A percentile compares a stretch with the other conserved stretches of the same genome.
These are phyloP conservation scores for Fraxinus velutina DNA, from an alignment of 305 asterid species.

Conservation along the genomic window DNA sequence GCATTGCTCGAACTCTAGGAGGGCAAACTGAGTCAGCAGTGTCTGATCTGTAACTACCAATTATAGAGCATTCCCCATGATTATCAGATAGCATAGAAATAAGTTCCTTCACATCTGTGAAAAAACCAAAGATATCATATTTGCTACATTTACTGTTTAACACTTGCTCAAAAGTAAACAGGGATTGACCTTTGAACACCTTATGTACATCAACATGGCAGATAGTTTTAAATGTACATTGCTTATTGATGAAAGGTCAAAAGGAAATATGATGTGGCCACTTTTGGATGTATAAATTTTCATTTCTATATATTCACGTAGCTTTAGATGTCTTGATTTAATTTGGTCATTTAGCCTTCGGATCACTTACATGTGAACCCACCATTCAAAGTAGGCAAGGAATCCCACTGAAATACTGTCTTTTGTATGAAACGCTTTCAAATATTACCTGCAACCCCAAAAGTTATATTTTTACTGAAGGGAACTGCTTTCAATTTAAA, in stretches of 20 bases:
- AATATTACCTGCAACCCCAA: constrained; percentile 71
- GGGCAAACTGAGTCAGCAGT: constrained; percentile 82
- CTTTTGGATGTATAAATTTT: neutral
- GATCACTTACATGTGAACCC: neutral
- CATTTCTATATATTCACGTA: neutral
- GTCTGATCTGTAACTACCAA: constrained; percentile 73
- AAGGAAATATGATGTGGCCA: neutral
- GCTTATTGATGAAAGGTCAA: neutral
- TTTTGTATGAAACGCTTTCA: neutral
- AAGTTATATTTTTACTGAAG: constrained; percentile 84
- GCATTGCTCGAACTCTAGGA: constrained; percentile 82
- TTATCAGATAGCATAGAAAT: constrained; percentile 71
- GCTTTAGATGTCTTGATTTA: neutral
- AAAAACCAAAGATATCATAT: neutral
- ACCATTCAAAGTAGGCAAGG: constrained; percentile 5
- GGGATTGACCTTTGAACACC: neutral
- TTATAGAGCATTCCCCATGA: constrained; percentile 77
- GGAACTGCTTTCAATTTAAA: constrained; percentile 88
- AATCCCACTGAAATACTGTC: neutral
- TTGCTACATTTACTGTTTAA: neutral
- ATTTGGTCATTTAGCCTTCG: neutral
- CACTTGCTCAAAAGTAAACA: neutral
- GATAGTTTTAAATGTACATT: neutral
- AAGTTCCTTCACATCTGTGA: constrained; percentile 77
- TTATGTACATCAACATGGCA: neutral